Conservation (phyloP, 2,329 filamentous ascomycete genomes). For the Septoria petroselini region DNA sequence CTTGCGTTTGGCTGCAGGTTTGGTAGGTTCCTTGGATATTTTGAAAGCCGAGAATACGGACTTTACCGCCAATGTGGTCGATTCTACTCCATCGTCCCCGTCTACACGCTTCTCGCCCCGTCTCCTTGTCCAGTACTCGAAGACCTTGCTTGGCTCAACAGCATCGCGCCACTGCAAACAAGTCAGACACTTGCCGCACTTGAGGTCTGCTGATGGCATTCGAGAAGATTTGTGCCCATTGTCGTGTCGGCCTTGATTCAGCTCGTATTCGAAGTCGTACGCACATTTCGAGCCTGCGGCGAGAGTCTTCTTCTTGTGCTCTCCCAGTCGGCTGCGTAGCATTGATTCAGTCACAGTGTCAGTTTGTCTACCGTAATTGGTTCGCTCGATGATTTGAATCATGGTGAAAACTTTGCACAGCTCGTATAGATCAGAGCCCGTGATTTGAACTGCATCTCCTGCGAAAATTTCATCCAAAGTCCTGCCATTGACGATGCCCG, state of each 20-base stretch:
- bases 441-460: slow-evolving; percentile 2
- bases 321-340: background rate
- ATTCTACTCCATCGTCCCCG: too few relatives aligned
- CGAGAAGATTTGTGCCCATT: background rate
- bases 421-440: slow-evolving; percentile 4
- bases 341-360: background rate
- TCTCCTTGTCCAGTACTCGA: too few relatives aligned
- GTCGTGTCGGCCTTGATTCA: background rate
- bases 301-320: background rate
- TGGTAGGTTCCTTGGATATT: too few relatives aligned
- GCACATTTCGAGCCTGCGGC: background rate
- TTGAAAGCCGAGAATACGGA: too few relatives aligned
- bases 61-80: too few relatives aligned
- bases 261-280: background rate
- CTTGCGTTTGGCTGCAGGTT: too few relatives aligned
- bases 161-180: background rate
- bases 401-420: slow-evolving; percentile 12
- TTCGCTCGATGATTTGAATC: background rate
- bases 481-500: slow-evolving; percentile 1
- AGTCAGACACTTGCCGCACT: background rate
- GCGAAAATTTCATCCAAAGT: slow-evolving; percentile 14
- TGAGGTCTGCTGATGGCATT: background rate
- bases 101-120: too few relatives aligned
- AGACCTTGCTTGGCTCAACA: too few relatives aligned
- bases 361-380: background rate